Conservation (phyloP, 139 green algal genomes). For the Parachlorella kessleri region DNA sequence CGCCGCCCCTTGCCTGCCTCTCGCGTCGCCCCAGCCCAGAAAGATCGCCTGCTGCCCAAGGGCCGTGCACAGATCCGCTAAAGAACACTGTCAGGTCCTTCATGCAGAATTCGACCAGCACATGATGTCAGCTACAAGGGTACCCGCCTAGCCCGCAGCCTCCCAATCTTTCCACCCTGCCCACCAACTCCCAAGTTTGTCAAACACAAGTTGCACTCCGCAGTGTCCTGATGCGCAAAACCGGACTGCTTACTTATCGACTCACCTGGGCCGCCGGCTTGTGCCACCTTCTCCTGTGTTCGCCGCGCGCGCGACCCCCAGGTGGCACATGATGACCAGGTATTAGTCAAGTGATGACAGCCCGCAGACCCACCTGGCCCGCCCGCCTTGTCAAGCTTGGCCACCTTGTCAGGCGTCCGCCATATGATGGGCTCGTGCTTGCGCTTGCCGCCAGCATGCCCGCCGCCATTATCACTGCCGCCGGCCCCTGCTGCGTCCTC, state of each 20-base stretch:
- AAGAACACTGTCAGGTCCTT: too few species aligned
- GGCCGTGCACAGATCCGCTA: too few species aligned
- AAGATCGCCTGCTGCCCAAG: too few species aligned
- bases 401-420: conserved; percentile 7
- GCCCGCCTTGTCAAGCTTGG: not conserved
- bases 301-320: not conserved
- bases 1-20: too few species aligned
- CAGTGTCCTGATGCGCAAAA: too few species aligned
- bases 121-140: too few species aligned
- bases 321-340: not conserved
- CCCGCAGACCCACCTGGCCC: not conserved
- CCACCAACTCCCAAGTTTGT: too few species aligned
- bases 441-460: conserved; percentile 3
- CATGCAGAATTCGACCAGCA: too few species aligned
- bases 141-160: too few species aligned
- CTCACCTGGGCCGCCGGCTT: not conserved
- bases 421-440: conserved; percentile 41
- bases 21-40: too few species aligned
- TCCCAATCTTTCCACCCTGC: too few species aligned
- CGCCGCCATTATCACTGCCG: not conserved
- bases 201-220: too few species aligned
- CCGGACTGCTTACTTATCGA: not conserved
- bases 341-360: not conserved
- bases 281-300: not conserved
- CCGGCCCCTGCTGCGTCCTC: not conserved